Evolutionary conservation across 495 filamentous ascomycete species (phyloP).

Genomic region (Patellaria atrata): DNA sequence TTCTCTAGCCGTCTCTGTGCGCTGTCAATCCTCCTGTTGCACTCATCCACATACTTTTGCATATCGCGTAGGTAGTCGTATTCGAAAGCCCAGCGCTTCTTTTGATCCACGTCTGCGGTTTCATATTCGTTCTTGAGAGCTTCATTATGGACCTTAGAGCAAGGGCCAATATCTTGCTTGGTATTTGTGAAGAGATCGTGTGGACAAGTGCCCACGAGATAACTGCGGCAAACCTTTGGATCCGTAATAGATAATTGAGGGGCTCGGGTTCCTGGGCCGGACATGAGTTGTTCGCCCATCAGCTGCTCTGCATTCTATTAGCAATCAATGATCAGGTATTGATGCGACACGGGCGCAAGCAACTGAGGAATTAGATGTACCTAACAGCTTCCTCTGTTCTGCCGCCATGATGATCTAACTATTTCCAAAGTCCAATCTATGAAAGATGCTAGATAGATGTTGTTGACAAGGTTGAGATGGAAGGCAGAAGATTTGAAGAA

Average conservation of each 20-base stretch:
- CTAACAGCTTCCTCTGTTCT: slow-evolving; percentile 89
- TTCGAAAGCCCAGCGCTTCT: slow-evolving; percentile 74
- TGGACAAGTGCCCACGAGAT: slow-evolving; percentile 85
- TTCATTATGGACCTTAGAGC: slow-evolving; percentile 81
- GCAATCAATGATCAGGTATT: background rate
- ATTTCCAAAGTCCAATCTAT: background rate
- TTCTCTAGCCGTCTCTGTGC: slow-evolving; percentile 89
- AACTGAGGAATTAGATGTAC: slow-evolving; percentile 29
- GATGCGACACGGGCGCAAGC: too few relatives aligned
- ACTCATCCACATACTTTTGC: slow-evolving; percentile 89
- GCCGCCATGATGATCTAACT: slow-evolving; percentile 53
- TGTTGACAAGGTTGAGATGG: background rate
- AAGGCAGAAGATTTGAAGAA: background rate
- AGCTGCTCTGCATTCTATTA: slow-evolving; percentile 31
- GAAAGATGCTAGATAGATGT: background rate
- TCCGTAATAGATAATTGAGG: slow-evolving; percentile 80
- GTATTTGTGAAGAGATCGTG: slow-evolving; percentile 99
- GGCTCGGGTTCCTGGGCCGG: slow-evolving; percentile 51
- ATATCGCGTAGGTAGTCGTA: slow-evolving; percentile 95
- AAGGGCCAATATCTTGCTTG: slow-evolving; percentile 89
- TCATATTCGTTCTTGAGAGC: slow-evolving; percentile 81
- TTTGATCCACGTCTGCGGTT: slow-evolving; percentile 46
- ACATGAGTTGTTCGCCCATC: slow-evolving; percentile 76
- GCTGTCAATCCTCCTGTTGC: slow-evolving; percentile 81
- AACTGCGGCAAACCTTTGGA: slow-evolving; percentile 87